Evolutionary conservation across 1,284 basidiomycete genomes (phyloP), one percentile per base, ranked within the genome.

Genomic region (Marasmius fiardii): DNA sequence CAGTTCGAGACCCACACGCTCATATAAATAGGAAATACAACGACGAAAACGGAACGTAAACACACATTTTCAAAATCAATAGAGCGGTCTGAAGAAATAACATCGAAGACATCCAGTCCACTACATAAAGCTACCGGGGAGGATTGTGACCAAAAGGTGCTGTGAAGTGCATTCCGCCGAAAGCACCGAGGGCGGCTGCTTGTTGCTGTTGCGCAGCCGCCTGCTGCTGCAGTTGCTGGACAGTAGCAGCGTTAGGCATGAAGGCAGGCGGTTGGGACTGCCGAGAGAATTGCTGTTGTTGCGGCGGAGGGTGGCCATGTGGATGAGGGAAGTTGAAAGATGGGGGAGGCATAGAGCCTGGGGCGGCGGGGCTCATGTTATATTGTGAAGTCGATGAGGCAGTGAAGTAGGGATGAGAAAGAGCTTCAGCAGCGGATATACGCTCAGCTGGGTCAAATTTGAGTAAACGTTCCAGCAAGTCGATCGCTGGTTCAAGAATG

Each of bases 381-480:
- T 75, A 82, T 24, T 74, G 71, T 16, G 69, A 67, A 56, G 73
- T 72, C 47, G 75, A 69, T 12, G 81, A 72, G 41, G 76, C 76
- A 20, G 88, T 92, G 71, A 98, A 98, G 75, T 98, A 98, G 0
- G 93, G 92, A 68, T 99, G 97, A 16, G 81, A 83, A 52, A 99
- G 83, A 0, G 97, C 95, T 52, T 97, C 93, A 28, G 91, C 88
- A 24, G 96, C 96, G 10, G 93, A 92, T 60, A 97, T 87, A 55
- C 97, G 89, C 67, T 95, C 90, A 28, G 88, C 82, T 0, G 97
- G 97, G 69, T 99, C 97, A 67, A 99, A 99, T 68, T 97, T 95
- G 52, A 99, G 84, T 43, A 99, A 85, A 58, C 91, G 87, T 70
- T 99, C 97, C 48, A 99, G 87, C 3, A 99, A 83, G 70, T 98